phyloP scores from a whole-genome alignment of 345 rosid species.

The Rubroshorea leprosula region DNA sequence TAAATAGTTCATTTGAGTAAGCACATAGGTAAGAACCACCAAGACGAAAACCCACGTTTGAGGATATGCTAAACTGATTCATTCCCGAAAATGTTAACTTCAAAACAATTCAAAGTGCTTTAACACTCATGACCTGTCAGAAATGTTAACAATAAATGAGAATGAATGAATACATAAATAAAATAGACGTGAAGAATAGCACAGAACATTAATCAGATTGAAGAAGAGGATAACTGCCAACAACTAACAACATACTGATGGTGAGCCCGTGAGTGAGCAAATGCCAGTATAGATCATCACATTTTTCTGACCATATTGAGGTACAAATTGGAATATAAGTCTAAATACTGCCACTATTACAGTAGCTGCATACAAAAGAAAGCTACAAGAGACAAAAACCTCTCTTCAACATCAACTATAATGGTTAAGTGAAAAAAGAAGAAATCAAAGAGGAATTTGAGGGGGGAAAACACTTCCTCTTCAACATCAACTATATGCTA shows the following conservation, averaged over 20 bases:
- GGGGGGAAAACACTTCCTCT: too few relatives aligned
- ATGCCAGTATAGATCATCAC: constrained; percentile 85
- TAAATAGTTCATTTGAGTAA: too few relatives aligned
- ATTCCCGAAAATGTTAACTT: constrained; percentile 75
- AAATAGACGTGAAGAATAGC: neutral
- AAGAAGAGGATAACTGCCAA: neutral
- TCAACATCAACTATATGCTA: neutral
- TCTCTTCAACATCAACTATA: too few relatives aligned
- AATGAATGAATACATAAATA: neutral
- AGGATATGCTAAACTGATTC: constrained; percentile 60
- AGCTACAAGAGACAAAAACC: constrained; percentile 33
- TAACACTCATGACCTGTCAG: constrained; percentile 77
- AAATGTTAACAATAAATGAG: neutral
- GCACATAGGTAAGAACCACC: too few relatives aligned
- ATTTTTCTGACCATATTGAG: constrained; percentile 81
- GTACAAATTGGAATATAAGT: constrained; percentile 58
- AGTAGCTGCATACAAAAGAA: constrained; percentile 69
- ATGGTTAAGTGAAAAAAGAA: too few relatives aligned
- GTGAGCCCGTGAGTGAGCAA: constrained; percentile 88
- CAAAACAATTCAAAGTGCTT: constrained; percentile 73
- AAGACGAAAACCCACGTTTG: too few relatives aligned
- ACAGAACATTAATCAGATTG: too few relatives aligned
- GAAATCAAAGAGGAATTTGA: neutral
- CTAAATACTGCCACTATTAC: constrained; percentile 57
- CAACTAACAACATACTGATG: constrained; percentile 52